phyloP scores from a whole-genome alignment of 176 grass and related monocot genomes.

The Guadua angustifolia region DNA sequence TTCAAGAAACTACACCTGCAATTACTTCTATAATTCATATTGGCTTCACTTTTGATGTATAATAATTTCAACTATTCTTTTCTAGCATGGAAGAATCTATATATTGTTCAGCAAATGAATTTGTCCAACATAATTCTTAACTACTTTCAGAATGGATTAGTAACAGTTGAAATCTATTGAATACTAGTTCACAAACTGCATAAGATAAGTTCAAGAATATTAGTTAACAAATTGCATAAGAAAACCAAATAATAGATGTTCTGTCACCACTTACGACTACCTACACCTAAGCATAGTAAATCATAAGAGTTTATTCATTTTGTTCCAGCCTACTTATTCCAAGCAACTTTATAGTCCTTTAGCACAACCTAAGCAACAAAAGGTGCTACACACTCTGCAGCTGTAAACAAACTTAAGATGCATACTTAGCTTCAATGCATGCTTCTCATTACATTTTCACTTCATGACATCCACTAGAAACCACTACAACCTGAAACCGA shows the following conservation, averaged over 20 bases:
- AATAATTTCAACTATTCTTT: too few species aligned
- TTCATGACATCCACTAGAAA: neutral
- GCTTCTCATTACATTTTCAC: neutral
- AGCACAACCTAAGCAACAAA: neutral
- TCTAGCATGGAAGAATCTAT: too few species aligned
- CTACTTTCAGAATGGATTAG: too few species aligned
- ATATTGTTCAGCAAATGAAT: too few species aligned
- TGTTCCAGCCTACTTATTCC: neutral
- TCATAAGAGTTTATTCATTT: neutral
- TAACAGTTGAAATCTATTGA: neutral
- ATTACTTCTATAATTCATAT: too few species aligned
- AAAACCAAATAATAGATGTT: neutral
- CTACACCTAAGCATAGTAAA: neutral
- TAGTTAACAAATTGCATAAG: neutral
- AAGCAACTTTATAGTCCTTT: neutral
- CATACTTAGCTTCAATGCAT: neutral
- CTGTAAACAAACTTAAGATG: neutral
- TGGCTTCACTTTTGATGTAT: too few species aligned
- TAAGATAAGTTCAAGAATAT: constrained; percentile 5
- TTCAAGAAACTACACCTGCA: too few species aligned
- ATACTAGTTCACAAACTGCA: neutral
- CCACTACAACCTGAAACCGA: neutral
- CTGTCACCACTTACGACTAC: neutral
- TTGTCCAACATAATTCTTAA: too few species aligned
- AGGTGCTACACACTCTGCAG: neutral